Conservation (phyloP, 2,329 filamentous ascomycete genomes). For the Beauveria varroae region DNA sequence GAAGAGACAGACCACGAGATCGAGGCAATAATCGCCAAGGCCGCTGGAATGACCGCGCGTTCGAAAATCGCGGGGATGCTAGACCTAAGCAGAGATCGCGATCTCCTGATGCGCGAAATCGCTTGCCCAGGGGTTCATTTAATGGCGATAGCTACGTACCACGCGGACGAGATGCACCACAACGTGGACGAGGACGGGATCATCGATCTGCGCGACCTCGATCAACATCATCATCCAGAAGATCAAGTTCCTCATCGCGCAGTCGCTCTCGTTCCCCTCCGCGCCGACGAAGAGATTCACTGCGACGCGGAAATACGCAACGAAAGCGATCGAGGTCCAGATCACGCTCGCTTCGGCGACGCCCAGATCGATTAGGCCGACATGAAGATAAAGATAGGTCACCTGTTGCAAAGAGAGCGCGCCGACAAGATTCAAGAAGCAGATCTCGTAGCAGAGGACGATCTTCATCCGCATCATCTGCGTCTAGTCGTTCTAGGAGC, state of each 20-base stretch:
- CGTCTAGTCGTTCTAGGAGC: slow-evolving; percentile 31
- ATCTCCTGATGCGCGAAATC: slow-evolving; percentile 38
- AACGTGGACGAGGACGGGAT: slow-evolving; percentile 33
- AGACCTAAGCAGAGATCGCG: slow-evolving; percentile 38
- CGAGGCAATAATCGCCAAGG: slow-evolving; percentile 47
- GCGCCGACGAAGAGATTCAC: slow-evolving; percentile 26
- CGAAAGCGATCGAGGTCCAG: slow-evolving; percentile 34
- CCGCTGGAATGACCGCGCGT: slow-evolving; percentile 44
- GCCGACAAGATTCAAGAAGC: slow-evolving; percentile 41
- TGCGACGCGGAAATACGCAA: slow-evolving; percentile 23
- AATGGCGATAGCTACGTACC: slow-evolving; percentile 48
- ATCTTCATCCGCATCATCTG: slow-evolving; percentile 26
- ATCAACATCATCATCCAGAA: slow-evolving; percentile 23
- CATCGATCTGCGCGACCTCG: slow-evolving; percentile 24
- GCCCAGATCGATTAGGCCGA: slow-evolving; percentile 20
- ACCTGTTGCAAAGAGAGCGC: slow-evolving; percentile 41
- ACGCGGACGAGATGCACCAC: slow-evolving; percentile 33
- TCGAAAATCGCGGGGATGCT: slow-evolving; percentile 35
- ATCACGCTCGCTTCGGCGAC: slow-evolving; percentile 18
- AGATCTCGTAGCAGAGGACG: slow-evolving; percentile 36
- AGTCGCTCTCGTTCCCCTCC: slow-evolving; percentile 26
- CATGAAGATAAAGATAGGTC: slow-evolving; percentile 24
- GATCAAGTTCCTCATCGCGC: slow-evolving; percentile 25
- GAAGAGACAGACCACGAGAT: slow-evolving; percentile 44
- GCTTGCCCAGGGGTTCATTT: slow-evolving; percentile 36